A percentile compares a stretch with the other conserved stretches of the same genome.
Evolutionary conservation across 495 filamentous ascomycete species (phyloP).

Genomic region (Lindgomyces ingoldianus): DNA sequence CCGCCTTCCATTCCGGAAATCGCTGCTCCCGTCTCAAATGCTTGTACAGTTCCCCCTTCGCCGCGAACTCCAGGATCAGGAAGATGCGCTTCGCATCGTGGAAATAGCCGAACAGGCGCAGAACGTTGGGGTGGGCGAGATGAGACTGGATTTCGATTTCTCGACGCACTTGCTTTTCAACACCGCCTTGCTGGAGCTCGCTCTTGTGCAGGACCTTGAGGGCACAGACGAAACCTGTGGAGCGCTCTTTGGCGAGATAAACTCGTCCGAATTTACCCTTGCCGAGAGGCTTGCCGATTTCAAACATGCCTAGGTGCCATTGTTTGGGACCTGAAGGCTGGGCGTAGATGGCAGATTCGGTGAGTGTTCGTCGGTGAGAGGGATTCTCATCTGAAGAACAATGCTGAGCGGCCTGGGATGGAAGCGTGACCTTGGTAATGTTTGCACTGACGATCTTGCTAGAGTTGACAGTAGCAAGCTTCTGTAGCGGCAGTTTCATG

Average conservation of each 20-base stretch:
- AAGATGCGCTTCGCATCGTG: conserved; percentile 96
- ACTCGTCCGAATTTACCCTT: conserved; percentile 98
- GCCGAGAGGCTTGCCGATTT: conserved; percentile 92
- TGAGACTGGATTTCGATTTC: conserved; percentile 99
- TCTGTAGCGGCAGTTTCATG: conserved; percentile 49
- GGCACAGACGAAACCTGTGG: conserved; percentile 88
- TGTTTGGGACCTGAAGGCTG: conserved; percentile 65
- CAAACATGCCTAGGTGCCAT: conserved; percentile 97
- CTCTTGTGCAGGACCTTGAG: conserved; percentile 96
- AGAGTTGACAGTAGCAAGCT: conserved; percentile 40
- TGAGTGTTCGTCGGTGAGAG: conserved; percentile 38
- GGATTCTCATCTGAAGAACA: conserved; percentile 36
- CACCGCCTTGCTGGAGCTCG: conserved; percentile 86
- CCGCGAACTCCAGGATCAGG: conserved; percentile 93
- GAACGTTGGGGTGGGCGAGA: conserved; percentile 91
- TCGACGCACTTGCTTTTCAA: conserved; percentile 94
- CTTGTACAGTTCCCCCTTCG: conserved; percentile 95
- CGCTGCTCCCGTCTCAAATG: conserved; percentile 83
- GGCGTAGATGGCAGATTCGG: conserved; percentile 56
- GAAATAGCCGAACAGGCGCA: conserved; percentile 93
- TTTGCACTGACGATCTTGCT: conserved; percentile 40
- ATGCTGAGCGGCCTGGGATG: conserved; percentile 65
- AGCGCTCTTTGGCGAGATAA: conserved; percentile 89
- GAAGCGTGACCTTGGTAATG: conserved; percentile 62
- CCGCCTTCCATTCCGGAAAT: conserved; percentile 95